These are phyloP conservation scores for Colletotrichum sp. DNA, from an alignment of 2,329 filamentous ascomycete genomes.

Conservation along the genomic window DNA sequence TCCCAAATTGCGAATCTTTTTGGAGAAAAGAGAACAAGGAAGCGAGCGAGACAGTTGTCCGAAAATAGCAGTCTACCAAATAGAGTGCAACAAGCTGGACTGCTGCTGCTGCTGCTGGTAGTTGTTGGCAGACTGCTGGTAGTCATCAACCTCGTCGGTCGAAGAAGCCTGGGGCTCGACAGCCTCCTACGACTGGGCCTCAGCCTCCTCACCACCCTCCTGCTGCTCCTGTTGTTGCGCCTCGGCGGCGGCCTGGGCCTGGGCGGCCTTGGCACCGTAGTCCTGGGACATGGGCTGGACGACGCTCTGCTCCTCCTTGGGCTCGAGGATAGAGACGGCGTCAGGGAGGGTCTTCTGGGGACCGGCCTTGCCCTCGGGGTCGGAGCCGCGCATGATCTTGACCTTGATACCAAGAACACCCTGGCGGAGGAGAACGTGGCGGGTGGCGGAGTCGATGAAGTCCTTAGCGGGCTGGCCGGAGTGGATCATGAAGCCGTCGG, in stretches of 20 bases:
- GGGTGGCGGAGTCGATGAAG: slow-evolving; percentile 98
- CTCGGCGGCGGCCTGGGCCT: slow-evolving; percentile 69
- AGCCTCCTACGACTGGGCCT: slow-evolving; percentile 49
- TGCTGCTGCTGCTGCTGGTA: background rate
- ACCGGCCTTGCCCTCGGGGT: slow-evolving; percentile 98
- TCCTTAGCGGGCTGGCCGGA: slow-evolving; percentile 99
- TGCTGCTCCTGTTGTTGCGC: slow-evolving; percentile 59
- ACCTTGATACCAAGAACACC: slow-evolving; percentile 99
- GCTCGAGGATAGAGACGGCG: slow-evolving; percentile 99
- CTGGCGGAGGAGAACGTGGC: slow-evolving; percentile 99
- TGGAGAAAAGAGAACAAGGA: slow-evolving; percentile 2
- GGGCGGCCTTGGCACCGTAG: slow-evolving; percentile 90
- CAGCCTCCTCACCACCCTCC: slow-evolving; percentile 61
- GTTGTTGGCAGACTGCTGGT: background rate
- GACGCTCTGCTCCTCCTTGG: slow-evolving; percentile 98
- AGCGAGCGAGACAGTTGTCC: background rate
- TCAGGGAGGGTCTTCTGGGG: slow-evolving; percentile 97
- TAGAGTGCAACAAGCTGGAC: background rate
- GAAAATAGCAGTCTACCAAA: background rate
- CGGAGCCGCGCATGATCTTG: slow-evolving; percentile 99
- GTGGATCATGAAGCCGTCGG: slow-evolving; percentile 99
- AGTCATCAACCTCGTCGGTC: background rate
- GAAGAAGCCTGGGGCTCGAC: slow-evolving; percentile 22
- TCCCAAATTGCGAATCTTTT: slow-evolving; percentile 7
- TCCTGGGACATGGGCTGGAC: slow-evolving; percentile 97